Evolutionary conservation across 768 basidiomycete genomes (phyloP).

Genomic region (Suillus plorans): DNA sequence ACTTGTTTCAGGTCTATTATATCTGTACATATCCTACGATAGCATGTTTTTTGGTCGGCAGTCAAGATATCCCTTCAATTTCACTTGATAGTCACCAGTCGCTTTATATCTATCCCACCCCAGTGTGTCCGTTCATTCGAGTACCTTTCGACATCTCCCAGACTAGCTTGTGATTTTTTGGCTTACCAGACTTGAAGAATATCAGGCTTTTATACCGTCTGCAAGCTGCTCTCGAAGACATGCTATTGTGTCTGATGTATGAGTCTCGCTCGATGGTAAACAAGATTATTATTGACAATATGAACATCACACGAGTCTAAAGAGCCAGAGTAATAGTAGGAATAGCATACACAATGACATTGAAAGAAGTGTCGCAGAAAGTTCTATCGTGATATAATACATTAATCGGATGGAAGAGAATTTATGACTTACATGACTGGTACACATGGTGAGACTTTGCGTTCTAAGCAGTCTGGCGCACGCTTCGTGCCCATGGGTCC

Average conservation of each 20-base stretch:
- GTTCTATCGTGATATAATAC: not conserved
- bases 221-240: too few relatives aligned
- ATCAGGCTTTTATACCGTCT: too few relatives aligned
- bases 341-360: not conserved
- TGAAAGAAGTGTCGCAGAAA: not conserved
- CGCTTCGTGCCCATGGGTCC: too few relatives aligned
- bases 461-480: too few relatives aligned
- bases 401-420: too few relatives aligned
- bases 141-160: not conserved
- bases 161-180: too few relatives aligned
- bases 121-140: not conserved
- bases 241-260: too few relatives aligned
- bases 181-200: too few relatives aligned
- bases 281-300: not conserved
- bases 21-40: not conserved
- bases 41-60: not conserved
- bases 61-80: not conserved
- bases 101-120: not conserved
- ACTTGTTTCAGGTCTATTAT: not conserved
- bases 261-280: too few relatives aligned
- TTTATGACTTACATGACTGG: too few relatives aligned
- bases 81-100: not conserved
- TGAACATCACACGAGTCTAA: too few relatives aligned
- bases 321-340: not conserved
- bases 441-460: too few relatives aligned